phyloP scores from a whole-genome alignment of 805 yeast species.

The Lipomyces mesembrius region DNA sequence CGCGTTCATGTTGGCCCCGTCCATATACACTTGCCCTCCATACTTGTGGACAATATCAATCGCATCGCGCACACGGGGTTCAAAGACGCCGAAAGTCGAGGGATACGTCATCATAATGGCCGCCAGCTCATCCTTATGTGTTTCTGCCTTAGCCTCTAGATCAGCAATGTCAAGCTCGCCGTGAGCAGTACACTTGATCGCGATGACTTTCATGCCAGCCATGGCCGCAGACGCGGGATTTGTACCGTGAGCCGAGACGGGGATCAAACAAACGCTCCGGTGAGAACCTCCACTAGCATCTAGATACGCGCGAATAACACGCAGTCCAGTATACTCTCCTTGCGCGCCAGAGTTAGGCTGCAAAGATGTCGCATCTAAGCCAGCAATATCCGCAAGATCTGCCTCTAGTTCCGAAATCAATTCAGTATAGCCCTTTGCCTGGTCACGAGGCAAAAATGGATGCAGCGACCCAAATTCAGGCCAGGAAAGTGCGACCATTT shows the following conservation, averaged over 20 bases:
- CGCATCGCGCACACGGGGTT: constrained; percentile 85
- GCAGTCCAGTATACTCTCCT: constrained; percentile 94
- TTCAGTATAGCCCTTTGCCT: constrained; percentile 84
- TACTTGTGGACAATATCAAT: constrained; percentile 79
- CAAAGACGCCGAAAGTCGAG: constrained; percentile 94
- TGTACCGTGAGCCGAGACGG: constrained; percentile 97
- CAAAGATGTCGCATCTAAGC: constrained; percentile 84
- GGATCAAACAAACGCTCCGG: constrained; percentile 88
- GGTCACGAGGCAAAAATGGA: constrained; percentile 89
- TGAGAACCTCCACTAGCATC: constrained; percentile 68
- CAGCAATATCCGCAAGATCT: constrained; percentile 90
- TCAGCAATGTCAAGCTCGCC: constrained; percentile 88
- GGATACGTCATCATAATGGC: constrained; percentile 97
- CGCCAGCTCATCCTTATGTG: constrained; percentile 73
- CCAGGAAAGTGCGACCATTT: constrained; percentile 93
- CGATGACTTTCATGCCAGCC: constrained; percentile 92
- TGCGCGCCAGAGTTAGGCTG: constrained; percentile 99
- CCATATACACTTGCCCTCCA: constrained; percentile 97
- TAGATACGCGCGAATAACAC: constrained; percentile 80
- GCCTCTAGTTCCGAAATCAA: constrained; percentile 75
- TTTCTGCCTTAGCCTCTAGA: constrained; percentile 69
- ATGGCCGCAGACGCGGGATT: constrained; percentile 98
- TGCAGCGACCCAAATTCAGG: constrained; percentile 88
- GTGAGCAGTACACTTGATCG: constrained; percentile 81
- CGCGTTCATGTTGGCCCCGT: constrained; percentile 99